These are phyloP conservation scores for Paramecium primaurelia DNA, from an alignment of 73 alveolate genomes.

Conservation along the genomic window DNA sequence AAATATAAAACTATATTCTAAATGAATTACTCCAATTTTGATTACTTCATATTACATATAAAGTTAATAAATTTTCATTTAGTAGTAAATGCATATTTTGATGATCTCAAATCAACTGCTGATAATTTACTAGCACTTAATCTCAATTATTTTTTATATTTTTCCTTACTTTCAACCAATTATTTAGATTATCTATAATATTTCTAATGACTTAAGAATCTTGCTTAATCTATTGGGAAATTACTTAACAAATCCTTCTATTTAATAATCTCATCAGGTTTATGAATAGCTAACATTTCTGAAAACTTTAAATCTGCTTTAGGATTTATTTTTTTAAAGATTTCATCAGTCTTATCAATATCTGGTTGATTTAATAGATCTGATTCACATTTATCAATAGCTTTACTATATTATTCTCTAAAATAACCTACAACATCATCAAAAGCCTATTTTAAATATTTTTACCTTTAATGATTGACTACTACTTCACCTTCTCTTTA, in stretches of 20 bases:
- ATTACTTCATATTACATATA: background rate
- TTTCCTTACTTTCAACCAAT: background rate
- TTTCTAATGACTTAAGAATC: background rate
- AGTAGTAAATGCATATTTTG: background rate
- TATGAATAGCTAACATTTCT: background rate
- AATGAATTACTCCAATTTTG: background rate
- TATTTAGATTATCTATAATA: background rate
- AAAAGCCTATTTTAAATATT: background rate
- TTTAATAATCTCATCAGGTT: background rate
- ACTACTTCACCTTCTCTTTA: background rate
- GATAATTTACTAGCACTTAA: background rate
- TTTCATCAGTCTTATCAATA: conserved; percentile 16
- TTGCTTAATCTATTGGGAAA: background rate
- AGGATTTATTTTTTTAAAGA: background rate
- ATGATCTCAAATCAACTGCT: background rate
- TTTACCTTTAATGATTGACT: background rate
- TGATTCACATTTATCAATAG: background rate
- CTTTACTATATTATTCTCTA: background rate
- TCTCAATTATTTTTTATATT: background rate
- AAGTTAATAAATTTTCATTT: background rate
- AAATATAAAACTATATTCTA: background rate
- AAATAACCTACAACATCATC: background rate
- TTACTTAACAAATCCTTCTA: background rate
- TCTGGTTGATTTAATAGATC: background rate
- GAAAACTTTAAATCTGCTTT: background rate